Conservation (phyloP, 257 asterid species). For the Solanum phureja region DNA sequence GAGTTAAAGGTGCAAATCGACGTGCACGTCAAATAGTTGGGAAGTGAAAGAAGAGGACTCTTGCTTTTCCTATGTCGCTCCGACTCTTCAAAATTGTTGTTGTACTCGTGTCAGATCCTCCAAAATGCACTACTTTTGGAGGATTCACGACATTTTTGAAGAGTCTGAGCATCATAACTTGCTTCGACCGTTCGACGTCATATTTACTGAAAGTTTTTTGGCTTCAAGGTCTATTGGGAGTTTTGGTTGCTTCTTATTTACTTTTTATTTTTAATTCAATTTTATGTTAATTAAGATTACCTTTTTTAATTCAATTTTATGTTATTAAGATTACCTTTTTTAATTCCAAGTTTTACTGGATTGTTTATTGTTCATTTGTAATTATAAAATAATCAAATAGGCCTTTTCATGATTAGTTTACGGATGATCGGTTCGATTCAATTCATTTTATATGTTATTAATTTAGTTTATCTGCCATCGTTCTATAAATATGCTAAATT, state of each 20-base stretch:
- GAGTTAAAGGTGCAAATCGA: conserved; percentile 81
- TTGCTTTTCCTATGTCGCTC: neutral
- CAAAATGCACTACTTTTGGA: too few relatives aligned
- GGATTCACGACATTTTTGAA: too few relatives aligned
- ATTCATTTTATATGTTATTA: neutral
- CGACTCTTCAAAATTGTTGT: neutral
- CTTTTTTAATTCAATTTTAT: too few relatives aligned
- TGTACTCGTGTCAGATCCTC: neutral
- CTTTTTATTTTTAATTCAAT: neutral
- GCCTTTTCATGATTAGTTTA: too few relatives aligned
- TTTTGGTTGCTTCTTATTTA: too few relatives aligned
- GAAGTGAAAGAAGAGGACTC: conserved; percentile 20
- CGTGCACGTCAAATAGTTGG: conserved; percentile 56
- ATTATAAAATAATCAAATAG: neutral
- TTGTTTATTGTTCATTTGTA: neutral
- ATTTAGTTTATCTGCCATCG: neutral
- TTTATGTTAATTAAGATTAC: neutral
- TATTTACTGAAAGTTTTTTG: too few relatives aligned
- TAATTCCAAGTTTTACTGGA: neutral
- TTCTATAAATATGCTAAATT: neutral
- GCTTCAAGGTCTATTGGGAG: too few relatives aligned
- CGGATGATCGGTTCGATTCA: rapidly evolving
- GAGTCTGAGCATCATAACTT: too few relatives aligned
- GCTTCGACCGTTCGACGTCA: too few relatives aligned
- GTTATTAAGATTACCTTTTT: too few relatives aligned